Evolutionary conservation across 2,329 filamentous ascomycete species (phyloP).

Genomic region (Epichloe hybrida): DNA sequence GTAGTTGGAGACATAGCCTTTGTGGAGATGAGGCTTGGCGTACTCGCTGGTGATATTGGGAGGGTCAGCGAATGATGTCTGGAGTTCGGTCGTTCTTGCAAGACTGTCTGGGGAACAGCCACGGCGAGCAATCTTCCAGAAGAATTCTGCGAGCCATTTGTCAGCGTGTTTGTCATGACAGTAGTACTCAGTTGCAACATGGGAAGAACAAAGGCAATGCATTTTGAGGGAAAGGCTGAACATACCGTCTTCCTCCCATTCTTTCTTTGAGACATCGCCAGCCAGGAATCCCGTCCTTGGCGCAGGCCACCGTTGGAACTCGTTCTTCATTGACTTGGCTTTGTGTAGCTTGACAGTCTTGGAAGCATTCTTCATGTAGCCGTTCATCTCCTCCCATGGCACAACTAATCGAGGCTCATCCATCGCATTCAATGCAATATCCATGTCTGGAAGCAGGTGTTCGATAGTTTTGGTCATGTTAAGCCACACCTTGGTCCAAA

Average conservation of each 20-base stretch:
- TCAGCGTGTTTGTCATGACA: background rate
- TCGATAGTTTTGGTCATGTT: slow-evolving; percentile 39
- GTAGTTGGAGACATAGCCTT: slow-evolving; percentile 49
- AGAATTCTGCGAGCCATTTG: slow-evolving; percentile 26
- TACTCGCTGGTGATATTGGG: slow-evolving; percentile 32
- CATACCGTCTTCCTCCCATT: slow-evolving; percentile 40
- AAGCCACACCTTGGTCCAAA: slow-evolving; percentile 44
- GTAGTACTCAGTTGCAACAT: too few species aligned
- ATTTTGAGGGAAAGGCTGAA: background rate
- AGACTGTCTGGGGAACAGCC: slow-evolving; percentile 51
- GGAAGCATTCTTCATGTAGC: slow-evolving; percentile 38
- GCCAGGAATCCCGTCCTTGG: slow-evolving; percentile 23
- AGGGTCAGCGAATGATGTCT: slow-evolving; percentile 29
- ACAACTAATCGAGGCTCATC: slow-evolving; percentile 53
- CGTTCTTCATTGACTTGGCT: slow-evolving; percentile 28
- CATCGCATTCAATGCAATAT: slow-evolving; percentile 52
- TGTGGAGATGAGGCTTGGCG: slow-evolving; percentile 33
- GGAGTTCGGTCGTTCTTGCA: slow-evolving; percentile 34
- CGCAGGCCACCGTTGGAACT: slow-evolving; percentile 29
- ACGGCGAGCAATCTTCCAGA: slow-evolving; percentile 43
- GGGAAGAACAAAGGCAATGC: too few species aligned
- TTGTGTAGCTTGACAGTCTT: slow-evolving; percentile 30
- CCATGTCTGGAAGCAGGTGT: slow-evolving; percentile 49
- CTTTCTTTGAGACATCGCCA: slow-evolving; percentile 24
- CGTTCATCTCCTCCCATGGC: slow-evolving; percentile 47